Evolutionary conservation across 1,284 basidiomycete species (phyloP).

Genomic region (Ustilago xerochloae): DNA sequence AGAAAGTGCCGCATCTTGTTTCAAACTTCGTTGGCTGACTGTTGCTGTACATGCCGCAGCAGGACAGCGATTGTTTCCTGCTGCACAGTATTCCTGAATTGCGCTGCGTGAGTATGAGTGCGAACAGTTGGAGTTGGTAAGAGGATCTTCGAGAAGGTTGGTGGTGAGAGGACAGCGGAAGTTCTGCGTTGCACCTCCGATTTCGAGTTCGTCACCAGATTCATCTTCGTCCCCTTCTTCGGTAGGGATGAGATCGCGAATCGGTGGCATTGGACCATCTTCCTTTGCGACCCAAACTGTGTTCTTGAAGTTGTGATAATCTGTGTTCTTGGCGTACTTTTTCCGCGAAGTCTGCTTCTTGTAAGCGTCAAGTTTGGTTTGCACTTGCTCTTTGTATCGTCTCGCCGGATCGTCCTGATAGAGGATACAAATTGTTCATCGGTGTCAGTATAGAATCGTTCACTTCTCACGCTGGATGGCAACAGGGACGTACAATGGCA

Average conservation of each 20-base stretch:
- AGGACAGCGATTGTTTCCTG: slow-evolving; percentile 41
- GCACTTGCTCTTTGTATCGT: slow-evolving; percentile 29
- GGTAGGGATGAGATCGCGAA: slow-evolving; percentile 53
- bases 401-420: slow-evolving; percentile 16
- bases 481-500: slow-evolving; percentile 20
- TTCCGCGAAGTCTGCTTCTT: slow-evolving; percentile 48
- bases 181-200: slow-evolving; percentile 49
- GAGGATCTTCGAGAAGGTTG: slow-evolving; percentile 52
- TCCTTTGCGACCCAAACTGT: slow-evolving; percentile 47
- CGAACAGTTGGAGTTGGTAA: slow-evolving; percentile 44
- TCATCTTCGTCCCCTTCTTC: slow-evolving; percentile 37
- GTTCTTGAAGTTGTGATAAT: slow-evolving; percentile 55
- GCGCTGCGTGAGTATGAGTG: slow-evolving; percentile 40
- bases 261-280: slow-evolving; percentile 57
- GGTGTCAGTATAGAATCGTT: neutral
- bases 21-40: slow-evolving; percentile 21
- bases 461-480: neutral
- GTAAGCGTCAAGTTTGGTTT: slow-evolving; percentile 24
- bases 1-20: slow-evolving; percentile 20
- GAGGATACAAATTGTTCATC: too few relatives aligned
- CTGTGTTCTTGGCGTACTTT: slow-evolving; percentile 46
- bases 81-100: slow-evolving; percentile 29
- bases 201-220: slow-evolving; percentile 53
- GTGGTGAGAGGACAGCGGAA: slow-evolving; percentile 59
- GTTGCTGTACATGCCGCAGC: slow-evolving; percentile 22